Conservation (phyloP, 331 rosid species). For the Quercus lobata region DNA sequence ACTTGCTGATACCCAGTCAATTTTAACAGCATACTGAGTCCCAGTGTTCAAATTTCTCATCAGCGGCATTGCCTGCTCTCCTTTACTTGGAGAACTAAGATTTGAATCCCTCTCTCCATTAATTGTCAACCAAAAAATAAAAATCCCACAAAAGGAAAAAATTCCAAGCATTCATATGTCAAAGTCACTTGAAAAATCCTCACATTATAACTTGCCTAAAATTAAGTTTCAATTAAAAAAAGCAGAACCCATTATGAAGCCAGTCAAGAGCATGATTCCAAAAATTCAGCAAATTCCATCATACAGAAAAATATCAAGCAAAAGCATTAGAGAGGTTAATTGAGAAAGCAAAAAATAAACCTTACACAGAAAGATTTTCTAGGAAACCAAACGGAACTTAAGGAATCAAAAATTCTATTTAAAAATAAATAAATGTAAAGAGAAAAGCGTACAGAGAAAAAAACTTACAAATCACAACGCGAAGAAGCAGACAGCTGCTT, state of each 20-base stretch:
- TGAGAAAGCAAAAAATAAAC: background rate
- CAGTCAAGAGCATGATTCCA: too few species aligned
- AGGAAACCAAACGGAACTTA: slow-evolving; percentile 5
- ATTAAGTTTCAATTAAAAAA: background rate
- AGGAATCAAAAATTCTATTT: slow-evolving; percentile 12
- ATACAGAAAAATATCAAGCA: background rate
- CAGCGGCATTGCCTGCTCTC: too few species aligned
- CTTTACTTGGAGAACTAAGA: too few species aligned
- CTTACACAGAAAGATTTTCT: background rate
- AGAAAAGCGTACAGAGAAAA: background rate
- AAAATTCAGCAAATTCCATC: too few species aligned
- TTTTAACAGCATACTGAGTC: background rate
- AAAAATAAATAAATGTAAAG: background rate
- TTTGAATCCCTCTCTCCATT: too few species aligned
- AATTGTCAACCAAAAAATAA: background rate
- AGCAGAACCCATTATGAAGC: too few species aligned
- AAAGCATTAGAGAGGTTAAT: background rate
- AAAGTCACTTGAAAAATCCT: background rate
- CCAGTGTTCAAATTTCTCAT: too few species aligned
- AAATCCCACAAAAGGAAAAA: background rate
- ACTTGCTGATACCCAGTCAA: background rate
- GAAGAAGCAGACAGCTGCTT: too few species aligned
- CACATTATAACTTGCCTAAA: background rate
- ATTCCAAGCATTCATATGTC: background rate
- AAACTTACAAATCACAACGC: background rate